A percentile compares a stretch with the other conserved stretches of the same genome.
These are phyloP conservation scores for Pelargonium cotyledonis DNA, from an alignment of 441 rosid species.

Conservation along the genomic window DNA sequence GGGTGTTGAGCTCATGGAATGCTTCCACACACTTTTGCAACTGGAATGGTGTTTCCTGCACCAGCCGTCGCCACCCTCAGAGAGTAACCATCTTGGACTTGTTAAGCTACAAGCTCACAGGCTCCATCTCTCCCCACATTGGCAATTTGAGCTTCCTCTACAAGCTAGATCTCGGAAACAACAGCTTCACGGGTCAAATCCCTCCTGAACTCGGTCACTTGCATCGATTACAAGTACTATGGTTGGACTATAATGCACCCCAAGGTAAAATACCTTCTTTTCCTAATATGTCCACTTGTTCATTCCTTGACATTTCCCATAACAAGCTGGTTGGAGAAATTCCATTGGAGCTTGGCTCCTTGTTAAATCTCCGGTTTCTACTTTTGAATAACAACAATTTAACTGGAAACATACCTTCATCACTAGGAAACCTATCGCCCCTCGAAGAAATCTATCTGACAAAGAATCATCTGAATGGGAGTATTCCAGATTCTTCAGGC, in stretches of 20 bases:
- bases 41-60: no score
- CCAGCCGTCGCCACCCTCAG: no score
- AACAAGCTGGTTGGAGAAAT: slow-evolving; percentile 14
- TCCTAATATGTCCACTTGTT: no score
- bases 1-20: no score
- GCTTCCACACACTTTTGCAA: no score
- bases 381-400: neutral
- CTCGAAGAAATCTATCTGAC: neutral
- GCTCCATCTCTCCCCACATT: slow-evolving; percentile 19
- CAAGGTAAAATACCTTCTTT: no score
- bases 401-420: neutral
- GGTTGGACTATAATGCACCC: no score
- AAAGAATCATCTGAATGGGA: slow-evolving; percentile 16
- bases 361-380: neutral
- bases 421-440: slow-evolving; percentile 19
- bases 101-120: neutral
- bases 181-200: slow-evolving; percentile 10
- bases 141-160: slow-evolving; percentile 22
- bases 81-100: slow-evolving; percentile 11
- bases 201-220: slow-evolving; percentile 7
- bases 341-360: neutral
- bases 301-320: neutral
- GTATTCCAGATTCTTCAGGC: slow-evolving; percentile 19
- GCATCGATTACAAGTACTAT: no score
- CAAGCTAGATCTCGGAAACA: neutral